Percentiles rank a stretch among this genome's conserved stretches.
Evolutionary conservation across 1,284 basidiomycete genomes (phyloP).

Genomic region (Cutaneotrichosporon sp.): DNA sequence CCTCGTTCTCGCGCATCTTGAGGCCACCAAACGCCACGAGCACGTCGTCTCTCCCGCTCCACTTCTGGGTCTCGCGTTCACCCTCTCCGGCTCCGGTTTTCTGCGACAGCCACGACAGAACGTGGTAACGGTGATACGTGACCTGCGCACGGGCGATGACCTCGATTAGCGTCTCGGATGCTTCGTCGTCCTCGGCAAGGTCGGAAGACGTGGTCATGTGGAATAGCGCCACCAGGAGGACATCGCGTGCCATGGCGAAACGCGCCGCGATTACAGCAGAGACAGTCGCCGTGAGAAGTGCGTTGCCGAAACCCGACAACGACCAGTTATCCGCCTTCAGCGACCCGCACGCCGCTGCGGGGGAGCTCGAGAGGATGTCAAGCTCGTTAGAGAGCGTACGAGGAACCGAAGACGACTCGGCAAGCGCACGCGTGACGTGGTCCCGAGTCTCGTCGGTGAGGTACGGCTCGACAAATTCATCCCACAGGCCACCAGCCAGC

Average conservation of each 20-base stretch:
- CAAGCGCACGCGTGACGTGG: conserved; percentile 27
- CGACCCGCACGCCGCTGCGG: not conserved
- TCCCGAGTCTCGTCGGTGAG: conserved; percentile 32
- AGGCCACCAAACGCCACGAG: conserved; percentile 54
- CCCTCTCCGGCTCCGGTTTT: conserved; percentile 35
- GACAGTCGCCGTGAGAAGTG: conserved; percentile 43
- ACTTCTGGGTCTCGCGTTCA: conserved; percentile 30
- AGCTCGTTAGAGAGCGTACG: conserved; percentile 32
- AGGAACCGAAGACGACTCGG: conserved; percentile 23
- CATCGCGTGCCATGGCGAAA: conserved; percentile 43
- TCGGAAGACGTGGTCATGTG: conserved; percentile 35
- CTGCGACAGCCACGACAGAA: conserved; percentile 45
- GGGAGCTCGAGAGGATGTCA: conserved; percentile 28
- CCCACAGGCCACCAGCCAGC: conserved; percentile 29
- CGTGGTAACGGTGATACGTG: conserved; percentile 46
- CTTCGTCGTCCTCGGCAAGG: conserved; percentile 31
- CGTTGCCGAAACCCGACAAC: conserved; percentile 44
- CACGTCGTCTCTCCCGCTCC: conserved; percentile 32
- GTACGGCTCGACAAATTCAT: conserved; percentile 35
- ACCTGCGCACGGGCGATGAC: conserved; percentile 40
- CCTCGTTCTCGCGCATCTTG: conserved; percentile 38
- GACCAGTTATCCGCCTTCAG: conserved; percentile 19
- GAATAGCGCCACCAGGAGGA: conserved; percentile 48
- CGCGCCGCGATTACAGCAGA: conserved; percentile 37
- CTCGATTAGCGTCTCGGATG: conserved; percentile 38